Base-by-base conservation (phyloP, 106 monocot species). In the Apostasia shenzhenica region DNA sequence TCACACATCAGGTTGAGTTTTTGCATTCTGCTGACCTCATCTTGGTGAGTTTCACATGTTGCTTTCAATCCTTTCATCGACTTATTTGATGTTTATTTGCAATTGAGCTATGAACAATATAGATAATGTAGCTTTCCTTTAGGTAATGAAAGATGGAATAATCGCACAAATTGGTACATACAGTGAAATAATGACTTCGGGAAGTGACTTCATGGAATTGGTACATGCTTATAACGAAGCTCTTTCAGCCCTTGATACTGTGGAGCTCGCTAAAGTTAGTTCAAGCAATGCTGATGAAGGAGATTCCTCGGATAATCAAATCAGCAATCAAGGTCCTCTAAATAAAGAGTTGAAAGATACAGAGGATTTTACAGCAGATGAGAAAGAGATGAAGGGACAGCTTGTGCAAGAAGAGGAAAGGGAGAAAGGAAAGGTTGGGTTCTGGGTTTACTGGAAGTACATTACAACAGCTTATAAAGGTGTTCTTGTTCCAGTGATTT, bases 1-100 rank as follows among this genome's bases (percentile, higher is more conserved):
- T 97, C 43, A 92, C 92, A 9, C 97, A 99, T 76, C 95, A 91
- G 57, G 84, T 97, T 48, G 95, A 97, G 74, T 97, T 97, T 77
- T 71, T 97, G 66, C 87, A 87, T 61, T 77, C 89, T 4, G 97
- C 97, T 41, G 97, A 99, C 61, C 87, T 99, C 68, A 90, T 99
- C 44, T 60, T 99, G 82, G 97, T 99, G 60, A 92, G 77, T 61
- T 41, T 4, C 60, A 44, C 37, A 68, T 9, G 8, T 10, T 55
- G 13, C 63, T 57, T 53, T 10, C 7, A 70, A 0, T 13, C 14
- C 5, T 57, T 48, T 10, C 46, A 11, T 68, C 49, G 12, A 42
- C 1, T 61, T 5, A 4, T 50, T 50, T 50, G 50, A 8, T 50
- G 4, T 50, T 8, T 50, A 5, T 5, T 50, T 50, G 50, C 50